phyloP scores from a whole-genome alignment of 805 yeast genomes.

The Spathaspora hagerdaliae region DNA sequence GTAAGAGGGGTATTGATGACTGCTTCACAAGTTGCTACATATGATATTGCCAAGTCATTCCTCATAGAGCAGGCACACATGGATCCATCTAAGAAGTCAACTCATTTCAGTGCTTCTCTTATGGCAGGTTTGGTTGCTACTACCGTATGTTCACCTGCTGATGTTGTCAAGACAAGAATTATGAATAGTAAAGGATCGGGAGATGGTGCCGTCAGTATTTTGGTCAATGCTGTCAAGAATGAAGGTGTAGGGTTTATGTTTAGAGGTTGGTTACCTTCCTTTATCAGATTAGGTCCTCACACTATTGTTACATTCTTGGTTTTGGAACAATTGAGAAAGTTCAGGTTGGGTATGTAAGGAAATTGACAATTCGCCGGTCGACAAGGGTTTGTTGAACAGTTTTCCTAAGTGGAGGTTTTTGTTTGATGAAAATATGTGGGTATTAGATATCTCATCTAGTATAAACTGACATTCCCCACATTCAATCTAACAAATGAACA shows the following conservation, averaged over 20 bases:
- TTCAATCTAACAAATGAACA: too few relatives aligned
- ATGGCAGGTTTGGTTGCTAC: slow-evolving; percentile 87
- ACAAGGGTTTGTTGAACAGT: too few relatives aligned
- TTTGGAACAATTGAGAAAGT: slow-evolving; percentile 60
- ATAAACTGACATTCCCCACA: too few relatives aligned
- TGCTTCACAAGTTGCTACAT: slow-evolving; percentile 85
- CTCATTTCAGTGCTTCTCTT: slow-evolving; percentile 77
- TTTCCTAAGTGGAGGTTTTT: too few relatives aligned
- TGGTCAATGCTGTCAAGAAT: slow-evolving; percentile 50
- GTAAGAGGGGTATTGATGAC: slow-evolving; percentile 85
- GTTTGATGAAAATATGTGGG: too few relatives aligned
- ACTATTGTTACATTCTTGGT: slow-evolving; percentile 68
- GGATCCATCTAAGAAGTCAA: slow-evolving; percentile 58
- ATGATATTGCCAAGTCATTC: slow-evolving; percentile 66
- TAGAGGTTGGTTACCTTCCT: slow-evolving; percentile 89
- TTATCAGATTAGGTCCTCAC: slow-evolving; percentile 81
- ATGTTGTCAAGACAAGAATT: slow-evolving; percentile 82
- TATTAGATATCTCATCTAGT: too few relatives aligned
- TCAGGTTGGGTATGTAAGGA: slow-evolving; percentile 43
- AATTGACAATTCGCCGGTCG: too few relatives aligned
- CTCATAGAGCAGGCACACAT: slow-evolving; percentile 48
- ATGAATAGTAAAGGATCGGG: slow-evolving; percentile 58
- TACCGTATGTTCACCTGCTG: slow-evolving; percentile 90
- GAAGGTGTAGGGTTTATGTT: slow-evolving; percentile 83
- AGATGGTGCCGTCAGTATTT: slow-evolving; percentile 47